Percentiles rank a stretch among this genome's conserved stretches.
phyloP scores from a whole-genome alignment of 768 basidiomycete species.

The Hericium erinaceus region DNA sequence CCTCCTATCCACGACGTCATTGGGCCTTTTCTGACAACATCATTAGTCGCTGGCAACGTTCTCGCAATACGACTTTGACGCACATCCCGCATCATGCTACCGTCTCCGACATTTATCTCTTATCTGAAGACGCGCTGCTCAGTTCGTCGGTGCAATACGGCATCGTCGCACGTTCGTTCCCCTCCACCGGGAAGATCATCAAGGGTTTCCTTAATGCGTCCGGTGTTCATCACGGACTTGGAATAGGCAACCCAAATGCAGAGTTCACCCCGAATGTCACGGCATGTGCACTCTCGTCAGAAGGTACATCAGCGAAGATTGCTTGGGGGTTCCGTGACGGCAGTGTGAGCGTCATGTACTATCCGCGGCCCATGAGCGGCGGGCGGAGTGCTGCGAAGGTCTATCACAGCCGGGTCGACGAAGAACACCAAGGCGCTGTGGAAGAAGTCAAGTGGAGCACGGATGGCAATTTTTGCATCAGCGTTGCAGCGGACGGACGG shows the following conservation, averaged over 20 bases:
- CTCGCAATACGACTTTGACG: slow-evolving; percentile 47
- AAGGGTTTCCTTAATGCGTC: slow-evolving; percentile 62
- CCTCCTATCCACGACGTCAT: background rate
- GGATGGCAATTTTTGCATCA: slow-evolving; percentile 30
- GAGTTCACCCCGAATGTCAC: slow-evolving; percentile 66
- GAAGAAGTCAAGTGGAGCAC: slow-evolving; percentile 45
- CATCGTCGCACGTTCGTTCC: slow-evolving; percentile 62
- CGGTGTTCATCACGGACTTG: slow-evolving; percentile 46
- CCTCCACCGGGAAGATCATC: slow-evolving; percentile 59
- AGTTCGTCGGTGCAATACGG: slow-evolving; percentile 59
- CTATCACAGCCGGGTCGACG: slow-evolving; percentile 38
- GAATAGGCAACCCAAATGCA: slow-evolving; percentile 65
- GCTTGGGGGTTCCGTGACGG: slow-evolving; percentile 71
- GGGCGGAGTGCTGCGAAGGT: slow-evolving; percentile 35
- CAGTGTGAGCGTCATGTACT: slow-evolving; percentile 52
- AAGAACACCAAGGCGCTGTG: slow-evolving; percentile 58
- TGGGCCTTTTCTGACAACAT: background rate
- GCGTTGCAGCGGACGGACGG: slow-evolving; percentile 51
- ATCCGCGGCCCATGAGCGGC: slow-evolving; percentile 49
- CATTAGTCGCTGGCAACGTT: slow-evolving; percentile 60
- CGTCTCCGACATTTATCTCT: slow-evolving; percentile 50
- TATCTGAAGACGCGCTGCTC: slow-evolving; percentile 47
- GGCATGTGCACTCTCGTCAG: slow-evolving; percentile 45
- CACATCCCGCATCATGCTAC: slow-evolving; percentile 55
- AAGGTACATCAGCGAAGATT: slow-evolving; percentile 56